phyloP scores from a whole-genome alignment of 1,139 yeast species.

The Hyphopichia buzzinii region DNA sequence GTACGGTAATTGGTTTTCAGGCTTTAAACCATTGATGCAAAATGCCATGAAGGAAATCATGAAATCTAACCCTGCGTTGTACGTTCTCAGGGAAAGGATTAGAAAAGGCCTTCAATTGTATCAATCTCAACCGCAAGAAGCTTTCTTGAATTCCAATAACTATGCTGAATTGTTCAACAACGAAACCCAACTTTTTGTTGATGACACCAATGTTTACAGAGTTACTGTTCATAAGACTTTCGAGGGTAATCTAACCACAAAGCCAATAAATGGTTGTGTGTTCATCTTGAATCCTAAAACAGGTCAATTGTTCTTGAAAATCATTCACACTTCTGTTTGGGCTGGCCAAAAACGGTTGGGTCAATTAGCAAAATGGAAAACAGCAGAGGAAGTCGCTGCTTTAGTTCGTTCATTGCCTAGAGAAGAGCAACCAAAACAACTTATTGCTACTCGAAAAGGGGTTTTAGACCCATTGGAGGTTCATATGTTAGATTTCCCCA shows the following conservation, averaged over 20 bases:
- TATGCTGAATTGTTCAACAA: conserved; percentile 86
- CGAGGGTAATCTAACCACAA: conserved; percentile 91
- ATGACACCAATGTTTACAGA: conserved; percentile 90
- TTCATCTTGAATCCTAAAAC: conserved; percentile 87
- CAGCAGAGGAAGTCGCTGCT: conserved; percentile 97
- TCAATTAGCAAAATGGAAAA: conserved; percentile 95
- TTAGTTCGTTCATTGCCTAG: conserved; percentile 82
- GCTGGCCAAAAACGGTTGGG: conserved; percentile 95
- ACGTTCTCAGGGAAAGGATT: conserved; percentile 88
- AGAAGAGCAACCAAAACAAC: conserved; percentile 93
- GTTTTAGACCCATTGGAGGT: conserved; percentile 94
- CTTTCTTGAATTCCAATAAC: conserved; percentile 83
- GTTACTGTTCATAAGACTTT: conserved; percentile 91
- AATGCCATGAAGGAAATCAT: conserved; percentile 91
- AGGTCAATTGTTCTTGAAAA: conserved; percentile 83
- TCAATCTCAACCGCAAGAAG: conserved; percentile 92
- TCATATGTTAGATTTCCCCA: conserved; percentile 95
- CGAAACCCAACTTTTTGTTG: conserved; percentile 81
- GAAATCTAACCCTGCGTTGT: conserved; percentile 93
- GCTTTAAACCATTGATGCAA: conserved; percentile 83
- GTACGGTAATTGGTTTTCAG: conserved; percentile 97
- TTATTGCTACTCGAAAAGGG: conserved; percentile 87
- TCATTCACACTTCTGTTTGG: conserved; percentile 95
- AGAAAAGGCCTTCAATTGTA: conserved; percentile 91
- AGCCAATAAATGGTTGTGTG: conserved; percentile 91